Conservation (phyloP, 176 grass and related monocot species). For the Puccinellia tenuiflora region DNA sequence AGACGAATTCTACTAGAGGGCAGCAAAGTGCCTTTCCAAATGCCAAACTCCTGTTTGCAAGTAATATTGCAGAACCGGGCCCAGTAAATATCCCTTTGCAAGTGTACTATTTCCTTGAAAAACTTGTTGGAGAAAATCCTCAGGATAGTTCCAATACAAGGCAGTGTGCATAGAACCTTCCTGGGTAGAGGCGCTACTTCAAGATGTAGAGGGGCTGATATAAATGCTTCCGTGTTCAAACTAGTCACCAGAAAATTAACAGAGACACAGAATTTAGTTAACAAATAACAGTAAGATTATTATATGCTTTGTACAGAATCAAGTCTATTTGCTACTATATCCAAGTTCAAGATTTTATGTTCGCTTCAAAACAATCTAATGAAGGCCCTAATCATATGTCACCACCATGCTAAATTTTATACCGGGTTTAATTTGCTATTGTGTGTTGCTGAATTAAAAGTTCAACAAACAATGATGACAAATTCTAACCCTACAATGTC, state of each 20-base stretch:
- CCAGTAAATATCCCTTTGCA: slow-evolving; percentile 59
- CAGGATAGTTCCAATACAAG: slow-evolving; percentile 65
- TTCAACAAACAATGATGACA: slow-evolving; percentile 4
- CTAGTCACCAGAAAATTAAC: slow-evolving; percentile 34
- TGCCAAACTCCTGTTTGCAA: slow-evolving; percentile 57
- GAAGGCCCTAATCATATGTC: background rate
- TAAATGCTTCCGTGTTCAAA: slow-evolving; percentile 20
- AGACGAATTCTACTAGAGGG: slow-evolving; percentile 63
- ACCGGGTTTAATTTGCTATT: background rate
- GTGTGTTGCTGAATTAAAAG: background rate
- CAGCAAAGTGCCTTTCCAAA: slow-evolving; percentile 58
- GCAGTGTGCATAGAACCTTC: slow-evolving; percentile 63
- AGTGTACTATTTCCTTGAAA: slow-evolving; percentile 40
- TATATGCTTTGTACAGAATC: slow-evolving; percentile 15
- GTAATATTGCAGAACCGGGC: slow-evolving; percentile 66
- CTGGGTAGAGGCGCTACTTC: slow-evolving; percentile 52
- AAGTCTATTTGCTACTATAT: background rate
- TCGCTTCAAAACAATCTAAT: slow-evolving; percentile 1
- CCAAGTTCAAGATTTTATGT: background rate
- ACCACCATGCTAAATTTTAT: background rate
- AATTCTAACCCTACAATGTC: slow-evolving; percentile 16
- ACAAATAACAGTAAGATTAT: background rate
- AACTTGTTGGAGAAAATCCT: slow-evolving; percentile 42
- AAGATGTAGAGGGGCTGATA: slow-evolving; percentile 44
- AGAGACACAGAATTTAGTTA: slow-evolving; percentile 5